Evolutionary conservation across 1,139 yeast species (phyloP), one percentile per base, ranked within the genome.

Genomic region (Geotrichum citri-aurantii): DNA sequence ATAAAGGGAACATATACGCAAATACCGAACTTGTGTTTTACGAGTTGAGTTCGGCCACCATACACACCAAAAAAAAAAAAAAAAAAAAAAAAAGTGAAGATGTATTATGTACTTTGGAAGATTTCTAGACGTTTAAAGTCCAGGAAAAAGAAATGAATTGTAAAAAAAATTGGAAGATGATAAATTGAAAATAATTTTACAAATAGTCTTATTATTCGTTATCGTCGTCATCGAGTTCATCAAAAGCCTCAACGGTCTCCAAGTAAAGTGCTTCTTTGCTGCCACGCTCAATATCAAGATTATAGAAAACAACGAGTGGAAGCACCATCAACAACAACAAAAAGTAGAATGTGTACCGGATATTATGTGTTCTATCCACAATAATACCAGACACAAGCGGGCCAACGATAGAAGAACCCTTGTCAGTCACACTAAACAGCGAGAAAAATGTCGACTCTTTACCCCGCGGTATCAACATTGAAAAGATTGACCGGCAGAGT

Each of bases 371-470:
- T 59, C 73, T 73, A 71, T 86, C 89, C 3, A 87, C 83, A 54
- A 86, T 79, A 59, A 85, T 61, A 0, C 89, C 92, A 14, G 86
- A 81, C 29, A 85, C 66, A 7, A 83, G 71, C 0, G 92, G 92
- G 0, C 92, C 91, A 37, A 86, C 64, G 4, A 86, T 80, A 0
- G 88, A 83, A 8, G 88, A 83, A 2, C 91, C 90, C 66, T 86
- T 86, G 68, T 86, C 92, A 0, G 92, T 86, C 48, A 86, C 83
- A 40, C 86, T 81, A 69, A 82, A 86, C 50, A 86, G 72, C 17
- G 90, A 84, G 70, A 86, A 86, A 67, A 85, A 86, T 2, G 85
- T 81, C 1, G 85, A 81, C 65, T 86, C 92, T 65, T 80, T 82
- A 17, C 91, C 91, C 48, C 74, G 76, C 21, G 92, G 92, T 52